Evolutionary conservation across 2,329 filamentous ascomycete genomes (phyloP), one percentile per base, ranked within the genome.

Genomic region (Monosporascus sp.): DNA sequence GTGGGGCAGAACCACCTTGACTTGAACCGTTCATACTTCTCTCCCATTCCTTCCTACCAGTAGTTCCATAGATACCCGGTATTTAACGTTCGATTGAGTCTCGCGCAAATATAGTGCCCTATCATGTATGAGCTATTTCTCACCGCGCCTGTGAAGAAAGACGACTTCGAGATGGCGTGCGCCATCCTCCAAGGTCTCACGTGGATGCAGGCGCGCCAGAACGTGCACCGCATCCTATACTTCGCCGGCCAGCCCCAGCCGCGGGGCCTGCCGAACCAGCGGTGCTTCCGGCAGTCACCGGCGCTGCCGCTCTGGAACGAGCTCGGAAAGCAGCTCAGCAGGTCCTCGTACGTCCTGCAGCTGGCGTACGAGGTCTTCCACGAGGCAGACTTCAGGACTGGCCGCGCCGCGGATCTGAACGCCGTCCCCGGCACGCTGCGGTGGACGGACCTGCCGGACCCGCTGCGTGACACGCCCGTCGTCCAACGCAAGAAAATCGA

Each of bases 371-470:
- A 84, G 51, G 68, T 85, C 2, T 65, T 72, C 20, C 73, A 71
- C 48, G 73, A 80, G 31, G 66, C 66, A 4, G 75, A 81, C 55
- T 76, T 83, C 60, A 75, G 75, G 20, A 58, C 61, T 31, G 65
- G 65, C 3, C 56, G 61, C 11, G 63, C 64, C 2, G 56, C 65
- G 52, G 71, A 78, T 40, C 71, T 78, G 41, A 75, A 80, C 55
- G 61, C 68, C 6, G 64, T 69, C 0, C 69, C 70, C 0, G 81
- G 80, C 19, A 75, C 77, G 3, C 64, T 86, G 53, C 71, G 78
- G 45, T 87, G 82, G 81, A 77, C 73, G 6, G 83, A 86, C 58
- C 73, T 85, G 45, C 83, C 84, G 1, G 83, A 86, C 56, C 82
- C 82, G 17, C 71, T 76, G 1, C 72, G 72, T 24, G 72, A 71